Conservation (phyloP, 768 basidiomycete species). For the Zangia roseola region DNA sequence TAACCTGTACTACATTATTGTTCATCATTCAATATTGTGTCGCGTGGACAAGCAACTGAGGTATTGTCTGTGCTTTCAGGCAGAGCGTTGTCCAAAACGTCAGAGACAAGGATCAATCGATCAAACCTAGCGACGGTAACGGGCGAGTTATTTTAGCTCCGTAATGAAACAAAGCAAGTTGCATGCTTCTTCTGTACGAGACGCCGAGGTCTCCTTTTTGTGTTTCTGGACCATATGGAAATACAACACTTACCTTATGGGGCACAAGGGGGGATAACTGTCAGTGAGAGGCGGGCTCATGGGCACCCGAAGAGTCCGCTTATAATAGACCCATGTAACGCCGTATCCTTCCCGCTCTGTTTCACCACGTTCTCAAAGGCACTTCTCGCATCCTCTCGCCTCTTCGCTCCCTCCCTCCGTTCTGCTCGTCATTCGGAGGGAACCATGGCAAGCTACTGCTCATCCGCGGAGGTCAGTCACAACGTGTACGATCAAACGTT, state of each 20-base stretch:
- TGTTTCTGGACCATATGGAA: constrained; percentile 20
- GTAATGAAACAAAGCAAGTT: constrained; percentile 13
- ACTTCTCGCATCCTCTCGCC: neutral
- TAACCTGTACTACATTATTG: neutral
- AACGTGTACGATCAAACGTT: neutral
- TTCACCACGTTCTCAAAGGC: constrained; percentile 6
- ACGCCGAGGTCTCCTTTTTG: constrained; percentile 22
- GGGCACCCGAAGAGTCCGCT: constrained; percentile 8
- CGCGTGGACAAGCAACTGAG: constrained; percentile 12
- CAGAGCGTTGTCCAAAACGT: neutral
- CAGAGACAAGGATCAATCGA: constrained; percentile 4
- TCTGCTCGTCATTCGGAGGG: constrained; percentile 1
- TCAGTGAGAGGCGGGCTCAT: constrained; percentile 1
- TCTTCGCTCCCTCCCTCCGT: neutral
- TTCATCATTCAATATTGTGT: neutral
- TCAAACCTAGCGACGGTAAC: neutral
- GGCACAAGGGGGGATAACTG: constrained; percentile 25
- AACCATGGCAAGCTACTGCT: constrained; percentile 27
- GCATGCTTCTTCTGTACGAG: constrained; percentile 6
- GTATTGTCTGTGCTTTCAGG: neutral
- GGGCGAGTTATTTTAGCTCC: constrained; percentile 15
- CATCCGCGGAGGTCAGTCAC: constrained; percentile 28
- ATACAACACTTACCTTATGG: constrained; percentile 33
- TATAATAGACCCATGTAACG: constrained; percentile 14
- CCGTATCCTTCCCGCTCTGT: neutral